Conservation (phyloP, 2,329 filamentous ascomycete species). For the Xylariaceae sp. region DNA sequence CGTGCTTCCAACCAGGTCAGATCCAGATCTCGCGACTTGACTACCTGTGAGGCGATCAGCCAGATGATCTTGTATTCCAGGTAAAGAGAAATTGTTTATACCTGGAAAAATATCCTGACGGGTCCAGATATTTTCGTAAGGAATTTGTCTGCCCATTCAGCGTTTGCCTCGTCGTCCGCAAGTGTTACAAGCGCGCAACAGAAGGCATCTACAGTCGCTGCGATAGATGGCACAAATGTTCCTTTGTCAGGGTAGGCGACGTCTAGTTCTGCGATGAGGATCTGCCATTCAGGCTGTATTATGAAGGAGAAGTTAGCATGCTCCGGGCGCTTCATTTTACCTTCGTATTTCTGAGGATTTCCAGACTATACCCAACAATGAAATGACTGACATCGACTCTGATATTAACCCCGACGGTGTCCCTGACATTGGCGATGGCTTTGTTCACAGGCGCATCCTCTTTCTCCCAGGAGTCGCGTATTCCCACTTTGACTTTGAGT, state of each 20-base stretch:
- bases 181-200: conserved; percentile 38
- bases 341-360: too few species aligned
- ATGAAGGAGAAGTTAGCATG: neutral
- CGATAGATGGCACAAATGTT: conserved; percentile 37
- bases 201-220: conserved; percentile 40
- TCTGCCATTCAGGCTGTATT: conserved; percentile 19
- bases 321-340: too few species aligned
- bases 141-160: conserved; percentile 42
- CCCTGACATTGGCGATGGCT: neutral
- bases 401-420: neutral
- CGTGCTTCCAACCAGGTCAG: conserved; percentile 39
- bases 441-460: neutral
- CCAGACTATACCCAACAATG: too few species aligned
- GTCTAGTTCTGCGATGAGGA: conserved; percentile 16
- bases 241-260: conserved; percentile 36
- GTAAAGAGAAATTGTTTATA: conserved; percentile 16
- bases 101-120: conserved; percentile 38
- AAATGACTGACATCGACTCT: neutral
- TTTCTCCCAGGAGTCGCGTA: neutral
- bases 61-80: neutral
- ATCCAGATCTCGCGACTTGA: conserved; percentile 27
- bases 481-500: neutral
- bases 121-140: conserved; percentile 35
- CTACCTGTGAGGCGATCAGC: conserved; percentile 15
- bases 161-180: conserved; percentile 40